Conservation (phyloP, 148 eudicot species). For the Rhododendron mucronatum region DNA sequence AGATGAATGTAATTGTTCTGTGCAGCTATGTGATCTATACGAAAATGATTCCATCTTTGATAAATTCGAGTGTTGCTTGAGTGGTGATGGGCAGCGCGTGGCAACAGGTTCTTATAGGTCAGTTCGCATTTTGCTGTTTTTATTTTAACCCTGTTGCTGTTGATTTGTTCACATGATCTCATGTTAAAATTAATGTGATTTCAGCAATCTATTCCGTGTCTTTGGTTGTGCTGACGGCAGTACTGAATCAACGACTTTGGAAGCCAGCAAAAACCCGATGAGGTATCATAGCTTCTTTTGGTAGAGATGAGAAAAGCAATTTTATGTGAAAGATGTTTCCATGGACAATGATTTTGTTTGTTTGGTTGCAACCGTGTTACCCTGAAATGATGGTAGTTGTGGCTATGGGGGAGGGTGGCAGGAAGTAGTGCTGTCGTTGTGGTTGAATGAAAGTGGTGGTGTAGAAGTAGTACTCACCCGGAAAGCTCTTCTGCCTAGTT, state of each 20-base stretch:
- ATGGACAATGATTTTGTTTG: background rate
- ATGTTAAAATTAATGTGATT: conserved; percentile 15
- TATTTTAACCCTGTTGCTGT: background rate
- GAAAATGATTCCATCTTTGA: conserved; percentile 81
- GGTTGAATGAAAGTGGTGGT: background rate
- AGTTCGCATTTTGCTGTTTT: background rate
- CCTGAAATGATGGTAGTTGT: background rate
- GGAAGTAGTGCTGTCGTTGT: background rate
- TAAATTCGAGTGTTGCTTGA: conserved; percentile 74
- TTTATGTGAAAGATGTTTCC: background rate
- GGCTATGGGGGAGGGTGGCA: background rate
- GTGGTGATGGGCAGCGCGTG: conserved; percentile 67
- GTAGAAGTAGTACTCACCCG: background rate
- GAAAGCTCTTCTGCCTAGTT: background rate
- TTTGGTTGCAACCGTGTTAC: background rate
- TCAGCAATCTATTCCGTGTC: conserved; percentile 97
- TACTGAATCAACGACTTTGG: conserved; percentile 82
- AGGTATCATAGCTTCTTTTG: conserved; percentile 37
- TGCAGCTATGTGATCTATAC: conserved; percentile 64
- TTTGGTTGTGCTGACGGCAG: conserved; percentile 79
- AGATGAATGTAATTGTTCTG: conserved; percentile 9
- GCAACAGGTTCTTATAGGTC: conserved; percentile 83
- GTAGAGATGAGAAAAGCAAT: background rate
- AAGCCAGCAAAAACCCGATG: conserved; percentile 98
- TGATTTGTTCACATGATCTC: background rate